A percentile compares a stretch with the other conserved stretches of the same genome.
Conservation (phyloP, 192 early-diverging fungal genomes). For the Umbelopsis vinacea region DNA sequence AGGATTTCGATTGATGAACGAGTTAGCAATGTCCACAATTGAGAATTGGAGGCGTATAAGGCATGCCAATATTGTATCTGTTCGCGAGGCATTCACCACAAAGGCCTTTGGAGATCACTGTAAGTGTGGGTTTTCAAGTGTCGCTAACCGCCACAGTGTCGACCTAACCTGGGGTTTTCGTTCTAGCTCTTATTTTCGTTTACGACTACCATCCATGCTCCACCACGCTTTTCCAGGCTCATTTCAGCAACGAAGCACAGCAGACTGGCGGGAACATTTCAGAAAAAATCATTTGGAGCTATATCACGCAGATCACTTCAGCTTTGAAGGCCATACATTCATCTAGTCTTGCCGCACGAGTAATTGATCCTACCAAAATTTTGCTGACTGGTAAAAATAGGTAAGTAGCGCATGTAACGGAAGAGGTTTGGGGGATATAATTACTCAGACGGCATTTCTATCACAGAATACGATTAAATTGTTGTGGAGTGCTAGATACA, state of each 20-base stretch:
- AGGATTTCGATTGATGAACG: constrained; percentile 76
- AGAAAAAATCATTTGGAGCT: constrained; percentile 81
- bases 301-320: constrained; percentile 75
- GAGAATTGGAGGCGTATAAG: constrained; percentile 86
- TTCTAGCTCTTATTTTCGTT: constrained; percentile 88
- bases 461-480: constrained; percentile 69
- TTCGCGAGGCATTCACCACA: constrained; percentile 95
- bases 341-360: constrained; percentile 77
- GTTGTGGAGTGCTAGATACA: constrained; percentile 75
- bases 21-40: constrained; percentile 78
- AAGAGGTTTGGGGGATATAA: background rate
- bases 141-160: too few species aligned
- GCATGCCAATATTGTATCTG: constrained; percentile 83
- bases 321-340: constrained; percentile 85
- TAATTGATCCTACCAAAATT: constrained; percentile 84
- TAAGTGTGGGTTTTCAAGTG: constrained; percentile 34
- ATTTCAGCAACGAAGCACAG: constrained; percentile 66
- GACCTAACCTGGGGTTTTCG: background rate
- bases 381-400: constrained; percentile 85
- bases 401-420: constrained; percentile 30
- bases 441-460: background rate
- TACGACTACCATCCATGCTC: constrained; percentile 93
- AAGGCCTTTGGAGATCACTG: constrained; percentile 94
- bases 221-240: constrained; percentile 67
- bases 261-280: constrained; percentile 52